Conservation (phyloP, 2,329 filamentous ascomycete genomes). For the Stemphylium vesicarium region DNA sequence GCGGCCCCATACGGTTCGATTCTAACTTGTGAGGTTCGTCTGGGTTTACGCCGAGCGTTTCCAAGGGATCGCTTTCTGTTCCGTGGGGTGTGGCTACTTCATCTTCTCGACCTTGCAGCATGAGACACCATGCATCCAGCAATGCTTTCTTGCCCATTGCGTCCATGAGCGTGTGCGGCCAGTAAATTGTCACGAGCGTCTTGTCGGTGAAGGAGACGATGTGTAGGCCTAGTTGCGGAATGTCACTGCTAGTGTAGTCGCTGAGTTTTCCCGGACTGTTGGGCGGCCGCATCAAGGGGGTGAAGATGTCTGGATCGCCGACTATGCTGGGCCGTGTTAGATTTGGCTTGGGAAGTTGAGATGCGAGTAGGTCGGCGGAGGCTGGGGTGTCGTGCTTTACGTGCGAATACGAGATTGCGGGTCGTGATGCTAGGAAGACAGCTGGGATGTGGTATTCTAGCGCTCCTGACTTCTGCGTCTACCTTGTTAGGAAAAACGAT, state of each 20-base stretch:
- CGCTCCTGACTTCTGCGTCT: neutral
- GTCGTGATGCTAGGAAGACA: neutral
- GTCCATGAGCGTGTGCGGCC: conserved; percentile 32
- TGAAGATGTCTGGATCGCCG: neutral
- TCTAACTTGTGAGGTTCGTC: neutral
- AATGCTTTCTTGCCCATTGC: conserved; percentile 23
- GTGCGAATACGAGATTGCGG: neutral
- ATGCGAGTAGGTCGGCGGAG: neutral
- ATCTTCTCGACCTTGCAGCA: conserved; percentile 30
- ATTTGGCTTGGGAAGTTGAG: neutral
- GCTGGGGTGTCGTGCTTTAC: neutral
- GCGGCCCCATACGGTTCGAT: neutral
- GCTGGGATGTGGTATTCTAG: neutral
- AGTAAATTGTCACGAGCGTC: conserved; percentile 31
- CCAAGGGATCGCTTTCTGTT: neutral
- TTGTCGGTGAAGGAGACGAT: conserved; percentile 30
- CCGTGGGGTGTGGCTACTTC: conserved; percentile 13
- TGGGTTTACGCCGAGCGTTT: neutral
- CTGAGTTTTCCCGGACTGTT: neutral
- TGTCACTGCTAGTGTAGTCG: neutral
- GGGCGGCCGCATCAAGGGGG: neutral
- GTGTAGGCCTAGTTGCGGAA: conserved; percentile 22
- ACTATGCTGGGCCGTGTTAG: neutral
- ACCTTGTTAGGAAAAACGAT: too few species aligned
- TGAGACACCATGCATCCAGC: conserved; percentile 28